Base-by-base conservation (phyloP, 495 filamentous ascomycete genomes). In the Articulospora tetracladia region DNA sequence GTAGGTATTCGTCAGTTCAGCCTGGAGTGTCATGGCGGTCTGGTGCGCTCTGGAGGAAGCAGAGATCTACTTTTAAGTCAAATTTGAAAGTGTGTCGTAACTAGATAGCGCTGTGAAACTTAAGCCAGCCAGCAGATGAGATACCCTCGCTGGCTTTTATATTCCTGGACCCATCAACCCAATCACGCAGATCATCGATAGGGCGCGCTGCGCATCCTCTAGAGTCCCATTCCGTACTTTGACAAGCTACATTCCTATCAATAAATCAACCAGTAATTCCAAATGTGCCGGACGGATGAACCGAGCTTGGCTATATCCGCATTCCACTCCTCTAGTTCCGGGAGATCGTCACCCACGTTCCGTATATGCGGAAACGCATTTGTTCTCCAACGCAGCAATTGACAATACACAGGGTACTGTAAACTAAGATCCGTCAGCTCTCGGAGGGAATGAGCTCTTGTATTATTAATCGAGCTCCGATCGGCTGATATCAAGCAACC, bases 11-110 rank as follows among this genome's bases (percentile, higher is more conserved):
- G 24, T 41, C 6, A 63, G 56, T 47, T 61, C 22, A 22, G 53
- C n/a, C 17, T 34, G 23, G 24, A 63, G 56, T 25, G 32, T 26
- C 64, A 66, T 66, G 28, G 49, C 57, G 6, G 25, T 39, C n/a
- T 39, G 44, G 15, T 34, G 6, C 39, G n/a, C 8, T 44, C n/a
- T 17, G 39, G 8, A 44, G 39, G 39, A 17, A 44, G 15, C 3
- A 8, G 15, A 34, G 39, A n/a, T 44, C 7, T 11, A 44, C 15
- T 44, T 7, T 11, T 44, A 44, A n/a, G 8, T 44, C 3, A 19
- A 17, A n/a, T n/a, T n/a, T 44, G 39, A 44, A 3, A 15, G 39
- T 13, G 39, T 15, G n/a, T 15, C n/a, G n/a, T 44, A 44, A 44
- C 10, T 17, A 44, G 17, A 15, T 44, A 17, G 39, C n/a, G n/a